Evolutionary conservation across 305 asterid species (phyloP), one percentile per base, ranked within the genome.

Genomic region (Nicotiana rustica): DNA sequence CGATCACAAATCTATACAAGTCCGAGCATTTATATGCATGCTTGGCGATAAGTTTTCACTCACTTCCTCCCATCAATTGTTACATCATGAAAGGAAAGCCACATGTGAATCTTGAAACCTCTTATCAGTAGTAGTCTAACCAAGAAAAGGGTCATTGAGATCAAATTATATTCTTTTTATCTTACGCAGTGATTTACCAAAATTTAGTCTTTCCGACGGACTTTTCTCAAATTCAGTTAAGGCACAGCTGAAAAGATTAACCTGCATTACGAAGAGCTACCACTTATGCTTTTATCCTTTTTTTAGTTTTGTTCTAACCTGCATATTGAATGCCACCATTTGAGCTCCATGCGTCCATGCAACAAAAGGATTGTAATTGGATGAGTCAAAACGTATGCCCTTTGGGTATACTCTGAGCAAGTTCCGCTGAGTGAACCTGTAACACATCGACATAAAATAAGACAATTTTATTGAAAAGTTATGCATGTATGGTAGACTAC

Each of bases 261-360:
- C 61, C 13, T 21, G 19, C 61, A 21, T 47, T 71, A 19, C 1
- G 19, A 47, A 47, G 25, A 3, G 36, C 61, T 47, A 21, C 36
- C 18, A 0, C 61, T 44, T 17, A n/a, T 68, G 55, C 15, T 68
- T 36, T 70, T 5, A 36, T 36, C 21, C 19, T 17, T 15, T 36
- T 4, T 36, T 36, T 36, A 36, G 44, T 36, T 36, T 36, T 36
- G 6, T 36, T 36, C 0, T 25, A 62, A 79, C 82, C 82, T 79
- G 82, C 82, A 79, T 79, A 61, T 79, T 79, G 49, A 79, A 79
- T 19, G 82, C 82, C 57, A 79, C 82, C 82, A 79, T 79, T 79
- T 79, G 82, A 60, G 82, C 82, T 62, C 82, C 82, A 79, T 79
- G 82, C 67, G 60, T 62, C 82, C 82, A 79, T 79, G 73, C 82